Conservation (phyloP, 2,329 filamentous ascomycete genomes). For the Plectosphaerella cucumerina region DNA sequence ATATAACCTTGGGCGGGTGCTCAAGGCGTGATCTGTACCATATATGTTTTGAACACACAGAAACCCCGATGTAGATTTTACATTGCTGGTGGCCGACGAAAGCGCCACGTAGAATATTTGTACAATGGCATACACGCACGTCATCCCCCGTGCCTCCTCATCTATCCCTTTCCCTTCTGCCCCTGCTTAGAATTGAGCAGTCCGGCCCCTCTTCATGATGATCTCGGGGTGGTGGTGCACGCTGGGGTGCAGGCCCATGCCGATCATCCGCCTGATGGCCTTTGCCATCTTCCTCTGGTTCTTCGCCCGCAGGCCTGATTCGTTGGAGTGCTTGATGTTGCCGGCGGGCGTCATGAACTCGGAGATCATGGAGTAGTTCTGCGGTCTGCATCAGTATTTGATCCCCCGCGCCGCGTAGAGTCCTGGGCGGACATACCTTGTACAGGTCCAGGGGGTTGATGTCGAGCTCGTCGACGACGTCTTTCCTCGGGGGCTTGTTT, state of each 20-base stretch:
- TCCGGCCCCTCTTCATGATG: conserved; percentile 37
- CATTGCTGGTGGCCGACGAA: conserved; percentile 2
- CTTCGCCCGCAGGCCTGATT: conserved; percentile 77
- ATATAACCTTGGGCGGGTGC: conserved; percentile 44
- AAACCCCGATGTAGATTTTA: conserved; percentile 10
- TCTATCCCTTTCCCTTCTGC: conserved; percentile 2
- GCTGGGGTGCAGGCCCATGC: conserved; percentile 86
- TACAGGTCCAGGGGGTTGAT: conserved; percentile 82
- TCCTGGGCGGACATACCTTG: conserved; percentile 54
- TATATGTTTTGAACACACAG: conserved; percentile 8
- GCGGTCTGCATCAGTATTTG: conserved; percentile 7
- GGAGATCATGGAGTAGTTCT: conserved; percentile 92
- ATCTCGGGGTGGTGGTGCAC: conserved; percentile 87
- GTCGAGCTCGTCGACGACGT: conserved; percentile 76
- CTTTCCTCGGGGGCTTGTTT: conserved; percentile 45
- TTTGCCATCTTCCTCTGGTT: conserved; percentile 94
- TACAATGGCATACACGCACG: conserved; percentile 13
- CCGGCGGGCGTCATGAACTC: conserved; percentile 85
- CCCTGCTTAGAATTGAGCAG: neutral
- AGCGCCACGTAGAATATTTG: conserved; percentile 5
- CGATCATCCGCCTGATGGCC: conserved; percentile 83
- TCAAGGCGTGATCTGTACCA: conserved; percentile 42
- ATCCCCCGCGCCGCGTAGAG: no score
- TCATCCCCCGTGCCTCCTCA: conserved; percentile 13
- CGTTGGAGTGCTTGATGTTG: conserved; percentile 70